A percentile compares a stretch with the other conserved stretches of the same genome.
Conservation (phyloP, 257 asterid species). For the Lantana camara region DNA sequence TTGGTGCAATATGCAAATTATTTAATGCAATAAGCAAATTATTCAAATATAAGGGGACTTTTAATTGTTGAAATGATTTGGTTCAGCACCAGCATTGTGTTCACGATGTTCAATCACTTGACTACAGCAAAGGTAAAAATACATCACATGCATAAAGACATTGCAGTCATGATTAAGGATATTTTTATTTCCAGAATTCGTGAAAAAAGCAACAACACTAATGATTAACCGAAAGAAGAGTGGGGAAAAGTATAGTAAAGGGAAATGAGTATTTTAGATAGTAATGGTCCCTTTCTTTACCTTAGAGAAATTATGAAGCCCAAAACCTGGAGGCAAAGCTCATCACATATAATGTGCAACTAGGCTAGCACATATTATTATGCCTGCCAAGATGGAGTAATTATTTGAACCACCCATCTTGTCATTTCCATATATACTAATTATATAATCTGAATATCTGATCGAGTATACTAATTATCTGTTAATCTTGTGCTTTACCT, state of each 20-base stretch:
- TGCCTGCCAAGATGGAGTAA: conserved; percentile 24
- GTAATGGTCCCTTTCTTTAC: conserved; percentile 35
- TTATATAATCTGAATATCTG: too few species aligned
- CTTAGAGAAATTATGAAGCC: conserved; percentile 16
- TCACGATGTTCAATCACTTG: too few species aligned
- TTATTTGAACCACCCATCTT: conserved; percentile 39
- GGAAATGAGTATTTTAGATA: not conserved
- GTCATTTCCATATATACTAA: too few species aligned
- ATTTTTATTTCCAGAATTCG: not conserved
- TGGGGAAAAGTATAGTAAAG: not conserved
- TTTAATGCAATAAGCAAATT: too few species aligned
- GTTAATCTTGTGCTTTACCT: too few species aligned
- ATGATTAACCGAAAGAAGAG: not conserved
- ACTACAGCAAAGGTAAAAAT: too few species aligned
- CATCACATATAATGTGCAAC: conserved; percentile 30
- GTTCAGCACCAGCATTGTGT: too few species aligned
- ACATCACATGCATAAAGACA: not conserved
- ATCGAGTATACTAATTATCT: too few species aligned
- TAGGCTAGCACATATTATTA: conserved; percentile 16
- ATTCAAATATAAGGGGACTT: too few species aligned
- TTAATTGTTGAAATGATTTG: too few species aligned
- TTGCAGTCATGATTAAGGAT: not conserved
- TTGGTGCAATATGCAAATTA: not conserved
- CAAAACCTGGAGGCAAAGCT: conserved; percentile 29
- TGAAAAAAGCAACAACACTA: not conserved